A percentile compares a stretch with the other conserved stretches of the same genome.
phyloP scores from a whole-genome alignment of 352 stramenopile species.

The Plasmopara viticola region DNA sequence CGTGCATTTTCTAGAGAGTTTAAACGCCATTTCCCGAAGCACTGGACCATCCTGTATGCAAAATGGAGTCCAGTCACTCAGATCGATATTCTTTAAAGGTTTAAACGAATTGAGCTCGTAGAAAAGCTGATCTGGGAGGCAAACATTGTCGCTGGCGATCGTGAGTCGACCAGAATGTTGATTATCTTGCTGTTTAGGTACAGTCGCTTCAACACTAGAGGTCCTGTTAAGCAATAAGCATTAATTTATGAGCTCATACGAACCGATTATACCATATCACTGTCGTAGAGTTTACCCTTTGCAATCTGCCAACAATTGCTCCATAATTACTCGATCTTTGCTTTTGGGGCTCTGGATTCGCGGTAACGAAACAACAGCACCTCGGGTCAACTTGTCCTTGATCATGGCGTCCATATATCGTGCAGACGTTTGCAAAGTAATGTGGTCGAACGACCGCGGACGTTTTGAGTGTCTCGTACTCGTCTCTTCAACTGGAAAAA shows the following conservation, averaged over 20 bases:
- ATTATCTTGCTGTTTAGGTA: conserved; percentile 18
- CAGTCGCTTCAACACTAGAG: neutral
- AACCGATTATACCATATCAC: neutral
- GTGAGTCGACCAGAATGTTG: conserved; percentile 32
- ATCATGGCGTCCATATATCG: conserved; percentile 10
- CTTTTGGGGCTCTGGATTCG: conserved; percentile 19
- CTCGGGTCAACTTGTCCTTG: conserved; percentile 15
- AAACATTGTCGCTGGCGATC: neutral
- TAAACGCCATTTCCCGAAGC: conserved; percentile 32
- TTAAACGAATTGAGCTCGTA: conserved; percentile 48
- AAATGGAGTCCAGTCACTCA: conserved; percentile 50
- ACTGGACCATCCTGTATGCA: conserved; percentile 21
- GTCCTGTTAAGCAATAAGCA: conserved; percentile 17
- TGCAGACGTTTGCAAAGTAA: conserved; percentile 13
- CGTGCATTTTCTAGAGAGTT: conserved; percentile 37
- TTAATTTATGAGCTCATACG: conserved; percentile 5
- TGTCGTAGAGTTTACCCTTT: conserved; percentile 28
- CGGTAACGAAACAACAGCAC: conserved; percentile 28
- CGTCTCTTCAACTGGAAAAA: conserved; percentile 19
- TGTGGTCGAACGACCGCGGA: conserved; percentile 18
- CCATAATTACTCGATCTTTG: conserved; percentile 37
- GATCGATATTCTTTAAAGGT: conserved; percentile 30
- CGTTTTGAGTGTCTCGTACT: conserved; percentile 5
- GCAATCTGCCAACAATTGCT: conserved; percentile 38
- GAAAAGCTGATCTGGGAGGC: conserved; percentile 46